phyloP scores from a whole-genome alignment of 768 basidiomycete species.

The Rhizopogon roseolus region DNA sequence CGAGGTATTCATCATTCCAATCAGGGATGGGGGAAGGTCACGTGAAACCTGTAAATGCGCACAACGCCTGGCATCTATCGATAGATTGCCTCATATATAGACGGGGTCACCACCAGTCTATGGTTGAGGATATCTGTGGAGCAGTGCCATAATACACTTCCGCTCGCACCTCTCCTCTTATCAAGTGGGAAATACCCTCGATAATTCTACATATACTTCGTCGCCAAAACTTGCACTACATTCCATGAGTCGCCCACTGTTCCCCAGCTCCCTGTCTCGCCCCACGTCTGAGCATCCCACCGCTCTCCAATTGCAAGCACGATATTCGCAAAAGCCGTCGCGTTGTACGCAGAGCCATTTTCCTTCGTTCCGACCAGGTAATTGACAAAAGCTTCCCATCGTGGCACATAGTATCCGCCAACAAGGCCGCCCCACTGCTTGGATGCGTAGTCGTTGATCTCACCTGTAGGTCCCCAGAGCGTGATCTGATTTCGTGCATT shows the following conservation, averaged over 20 bases:
- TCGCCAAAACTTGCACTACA: constrained; percentile 10
- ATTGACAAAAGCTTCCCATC: constrained; percentile 31
- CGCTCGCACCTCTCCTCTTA: no score
- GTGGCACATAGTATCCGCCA: constrained; percentile 27
- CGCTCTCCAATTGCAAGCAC: constrained; percentile 30
- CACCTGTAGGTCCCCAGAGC: constrained; percentile 36
- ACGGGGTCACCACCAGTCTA: no score
- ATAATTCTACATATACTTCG: constrained; percentile 6
- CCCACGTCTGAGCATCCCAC: constrained; percentile 24
- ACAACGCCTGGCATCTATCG: no score
- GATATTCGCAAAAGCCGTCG: constrained; percentile 12
- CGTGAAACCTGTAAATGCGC: no score
- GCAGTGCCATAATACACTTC: no score
- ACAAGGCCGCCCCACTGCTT: constrained; percentile 39
- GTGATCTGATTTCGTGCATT: constrained; percentile 38
- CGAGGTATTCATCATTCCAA: no score
- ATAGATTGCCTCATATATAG: no score
- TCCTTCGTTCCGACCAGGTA: constrained; percentile 27
- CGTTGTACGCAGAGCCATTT: constrained; percentile 25
- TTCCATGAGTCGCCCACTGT: constrained; percentile 17
- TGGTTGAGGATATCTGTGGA: no score
- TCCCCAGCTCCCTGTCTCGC: constrained; percentile 7
- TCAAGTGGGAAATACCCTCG: no score
- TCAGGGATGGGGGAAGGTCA: no score
- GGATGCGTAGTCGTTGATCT: constrained; percentile 41